Evolutionary conservation across 805 yeast genomes (phyloP).

Genomic region (Hanseniaspora lindneri): DNA sequence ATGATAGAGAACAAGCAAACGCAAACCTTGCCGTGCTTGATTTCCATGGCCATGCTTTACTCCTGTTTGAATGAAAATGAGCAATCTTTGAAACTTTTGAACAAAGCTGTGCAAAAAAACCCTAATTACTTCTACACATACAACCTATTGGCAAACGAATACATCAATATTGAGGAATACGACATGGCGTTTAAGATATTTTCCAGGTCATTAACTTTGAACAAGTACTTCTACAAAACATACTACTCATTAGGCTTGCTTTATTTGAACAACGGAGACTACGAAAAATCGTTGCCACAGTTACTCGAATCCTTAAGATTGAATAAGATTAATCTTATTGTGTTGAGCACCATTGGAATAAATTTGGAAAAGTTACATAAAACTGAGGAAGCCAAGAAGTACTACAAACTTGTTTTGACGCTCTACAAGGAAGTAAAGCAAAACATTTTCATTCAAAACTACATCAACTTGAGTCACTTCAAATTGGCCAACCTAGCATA

Average conservation of each 20-base stretch:
- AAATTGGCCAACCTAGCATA: background rate
- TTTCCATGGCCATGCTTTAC: slow-evolving; percentile 11
- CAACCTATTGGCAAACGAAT: slow-evolving; percentile 89
- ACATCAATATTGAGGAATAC: slow-evolving; percentile 74
- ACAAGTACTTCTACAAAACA: slow-evolving; percentile 82
- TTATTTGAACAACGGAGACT: slow-evolving; percentile 72
- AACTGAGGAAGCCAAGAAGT: background rate
- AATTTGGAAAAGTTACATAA: slow-evolving; percentile 19
- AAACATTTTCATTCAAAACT: slow-evolving; percentile 12
- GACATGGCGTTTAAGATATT: slow-evolving; percentile 80
- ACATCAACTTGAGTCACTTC: slow-evolving; percentile 8
- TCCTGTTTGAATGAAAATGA: slow-evolving; percentile 13
- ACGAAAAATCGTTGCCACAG: slow-evolving; percentile 34
- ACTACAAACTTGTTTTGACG: slow-evolving; percentile 17
- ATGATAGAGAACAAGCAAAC: background rate
- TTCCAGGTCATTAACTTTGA: slow-evolving; percentile 62
- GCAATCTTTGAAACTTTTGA: slow-evolving; percentile 2
- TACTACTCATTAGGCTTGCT: slow-evolving; percentile 95
- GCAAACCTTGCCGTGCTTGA: background rate
- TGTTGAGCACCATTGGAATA: slow-evolving; percentile 28
- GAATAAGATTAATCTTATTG: slow-evolving; percentile 21
- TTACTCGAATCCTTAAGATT: slow-evolving; percentile 15
- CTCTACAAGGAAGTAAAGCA: slow-evolving; percentile 8
- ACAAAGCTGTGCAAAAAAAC: background rate
- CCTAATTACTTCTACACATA: slow-evolving; percentile 47